These are phyloP conservation scores for Tricholoma hemisulphureum DNA, from an alignment of 768 basidiomycete species.

Conservation along the genomic window DNA sequence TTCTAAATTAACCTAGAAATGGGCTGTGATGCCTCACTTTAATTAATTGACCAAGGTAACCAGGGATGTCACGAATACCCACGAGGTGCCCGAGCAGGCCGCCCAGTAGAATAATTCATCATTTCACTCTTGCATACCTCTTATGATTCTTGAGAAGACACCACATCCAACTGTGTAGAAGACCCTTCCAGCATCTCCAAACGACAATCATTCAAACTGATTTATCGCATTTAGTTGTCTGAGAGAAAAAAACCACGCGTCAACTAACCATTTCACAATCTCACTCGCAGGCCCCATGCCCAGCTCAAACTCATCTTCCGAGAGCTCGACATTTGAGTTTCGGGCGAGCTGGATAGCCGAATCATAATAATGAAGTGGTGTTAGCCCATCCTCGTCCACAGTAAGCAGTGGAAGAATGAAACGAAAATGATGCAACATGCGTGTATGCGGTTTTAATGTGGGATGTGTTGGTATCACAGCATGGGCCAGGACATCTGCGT, in stretches of 20 bases:
- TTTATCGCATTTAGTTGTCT: neutral
- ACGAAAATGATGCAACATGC: slow-evolving; percentile 80
- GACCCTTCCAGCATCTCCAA: slow-evolving; percentile 64
- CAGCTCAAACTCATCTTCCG: slow-evolving; percentile 62
- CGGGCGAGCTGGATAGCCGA: slow-evolving; percentile 72
- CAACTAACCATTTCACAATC: slow-evolving; percentile 58
- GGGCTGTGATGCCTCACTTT: neutral
- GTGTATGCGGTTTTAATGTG: slow-evolving; percentile 62
- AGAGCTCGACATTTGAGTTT: slow-evolving; percentile 56
- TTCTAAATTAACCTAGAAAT: slow-evolving; percentile 30
- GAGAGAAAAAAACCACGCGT: neutral
- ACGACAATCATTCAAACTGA: slow-evolving; percentile 61
- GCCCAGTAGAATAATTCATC: neutral
- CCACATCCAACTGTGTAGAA: slow-evolving; percentile 38
- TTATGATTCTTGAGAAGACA: slow-evolving; percentile 16
- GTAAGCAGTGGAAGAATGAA: slow-evolving; percentile 66
- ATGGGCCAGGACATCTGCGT: slow-evolving; percentile 65
- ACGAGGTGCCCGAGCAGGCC: neutral
- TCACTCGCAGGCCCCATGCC: slow-evolving; percentile 62
- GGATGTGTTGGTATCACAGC: slow-evolving; percentile 74
- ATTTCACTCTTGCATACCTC: neutral
- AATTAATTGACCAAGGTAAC: neutral
- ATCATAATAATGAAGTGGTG: slow-evolving; percentile 74
- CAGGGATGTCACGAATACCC: neutral
- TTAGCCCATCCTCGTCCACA: slow-evolving; percentile 60